Evolutionary conservation across 2,329 filamentous ascomycete genomes (phyloP).

Genomic region (Exophiala aquamarina): DNA sequence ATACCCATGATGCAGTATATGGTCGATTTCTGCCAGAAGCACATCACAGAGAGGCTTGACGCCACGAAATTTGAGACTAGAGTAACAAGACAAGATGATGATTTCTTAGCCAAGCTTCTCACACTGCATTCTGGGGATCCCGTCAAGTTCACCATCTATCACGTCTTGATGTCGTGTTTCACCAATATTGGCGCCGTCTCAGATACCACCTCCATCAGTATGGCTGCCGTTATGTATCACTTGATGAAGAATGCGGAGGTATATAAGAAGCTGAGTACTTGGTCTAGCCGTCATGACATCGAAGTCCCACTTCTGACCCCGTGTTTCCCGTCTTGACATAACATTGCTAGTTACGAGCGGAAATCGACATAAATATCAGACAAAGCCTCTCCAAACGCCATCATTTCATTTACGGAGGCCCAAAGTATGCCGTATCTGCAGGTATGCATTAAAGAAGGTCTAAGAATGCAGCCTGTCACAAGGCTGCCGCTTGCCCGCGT

Average conservation of each 20-base stretch:
- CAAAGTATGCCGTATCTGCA: slow-evolving; percentile 43
- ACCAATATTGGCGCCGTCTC: slow-evolving; percentile 53
- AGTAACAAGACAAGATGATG: slow-evolving; percentile 13
- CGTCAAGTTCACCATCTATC: background rate
- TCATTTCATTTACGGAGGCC: slow-evolving; percentile 23
- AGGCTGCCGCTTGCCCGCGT: background rate
- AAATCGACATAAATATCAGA: slow-evolving; percentile 6
- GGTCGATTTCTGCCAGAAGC: slow-evolving; percentile 32
- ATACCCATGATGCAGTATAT: slow-evolving; percentile 33
- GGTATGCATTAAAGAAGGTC: slow-evolving; percentile 50
- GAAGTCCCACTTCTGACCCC: too few species aligned
- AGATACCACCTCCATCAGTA: slow-evolving; percentile 38
- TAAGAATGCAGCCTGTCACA: slow-evolving; percentile 42
- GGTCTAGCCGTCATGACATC: too few species aligned
- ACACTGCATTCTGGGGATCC: background rate
- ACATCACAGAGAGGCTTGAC: slow-evolving; percentile 20
- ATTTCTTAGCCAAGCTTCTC: background rate
- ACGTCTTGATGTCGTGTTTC: background rate
- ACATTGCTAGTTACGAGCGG: background rate
- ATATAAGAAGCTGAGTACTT: slow-evolving; percentile 29
- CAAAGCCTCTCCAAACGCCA: slow-evolving; percentile 12
- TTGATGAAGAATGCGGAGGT: slow-evolving; percentile 26
- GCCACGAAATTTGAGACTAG: background rate
- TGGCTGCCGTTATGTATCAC: slow-evolving; percentile 31
- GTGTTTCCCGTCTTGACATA: too few species aligned